Percentiles rank a stretch among this genome's conserved stretches.
These are phyloP conservation scores for Calcarisporium arbuscula DNA, from an alignment of 2,329 filamentous ascomycete species.

Conservation along the genomic window DNA sequence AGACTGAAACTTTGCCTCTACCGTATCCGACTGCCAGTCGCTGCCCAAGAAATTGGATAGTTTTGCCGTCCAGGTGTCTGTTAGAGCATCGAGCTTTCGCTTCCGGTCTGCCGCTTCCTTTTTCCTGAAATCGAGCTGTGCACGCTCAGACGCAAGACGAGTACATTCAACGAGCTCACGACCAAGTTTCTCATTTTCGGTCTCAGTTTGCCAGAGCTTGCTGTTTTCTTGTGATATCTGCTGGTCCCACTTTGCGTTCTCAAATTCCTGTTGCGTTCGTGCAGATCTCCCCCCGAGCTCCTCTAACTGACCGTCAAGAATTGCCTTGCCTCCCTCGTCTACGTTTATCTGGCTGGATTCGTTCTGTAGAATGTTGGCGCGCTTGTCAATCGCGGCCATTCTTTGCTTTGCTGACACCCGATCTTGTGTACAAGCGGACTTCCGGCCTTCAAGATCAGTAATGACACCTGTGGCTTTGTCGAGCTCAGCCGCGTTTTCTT, in stretches of 20 bases:
- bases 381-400: constrained; percentile 67
- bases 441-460: constrained; percentile 67
- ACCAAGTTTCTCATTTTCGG: constrained; percentile 63
- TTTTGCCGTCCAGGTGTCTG: constrained; percentile 65
- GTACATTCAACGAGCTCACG: constrained; percentile 81
- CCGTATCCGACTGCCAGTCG: constrained; percentile 61
- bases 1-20: constrained; percentile 66
- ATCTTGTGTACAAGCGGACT: constrained; percentile 64
- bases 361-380: constrained; percentile 58
- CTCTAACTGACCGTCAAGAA: constrained; percentile 66
- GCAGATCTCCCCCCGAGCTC: constrained; percentile 60
- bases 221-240: constrained; percentile 61
- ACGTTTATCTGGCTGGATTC: constrained; percentile 67
- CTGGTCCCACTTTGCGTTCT: constrained; percentile 60
- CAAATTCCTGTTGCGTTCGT: constrained; percentile 56
- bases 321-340: constrained; percentile 78
- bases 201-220: constrained; percentile 63
- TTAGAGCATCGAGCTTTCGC: constrained; percentile 70
- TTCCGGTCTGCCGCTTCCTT: constrained; percentile 72
- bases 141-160: constrained; percentile 72
- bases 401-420: constrained; percentile 68
- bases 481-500: constrained; percentile 67
- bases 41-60: constrained; percentile 57
- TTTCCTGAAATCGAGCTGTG: constrained; percentile 75
- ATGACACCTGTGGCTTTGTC: constrained; percentile 66